Evolutionary conservation across 768 basidiomycete genomes (phyloP).

Genomic region (Naganishia randhawae): DNA sequence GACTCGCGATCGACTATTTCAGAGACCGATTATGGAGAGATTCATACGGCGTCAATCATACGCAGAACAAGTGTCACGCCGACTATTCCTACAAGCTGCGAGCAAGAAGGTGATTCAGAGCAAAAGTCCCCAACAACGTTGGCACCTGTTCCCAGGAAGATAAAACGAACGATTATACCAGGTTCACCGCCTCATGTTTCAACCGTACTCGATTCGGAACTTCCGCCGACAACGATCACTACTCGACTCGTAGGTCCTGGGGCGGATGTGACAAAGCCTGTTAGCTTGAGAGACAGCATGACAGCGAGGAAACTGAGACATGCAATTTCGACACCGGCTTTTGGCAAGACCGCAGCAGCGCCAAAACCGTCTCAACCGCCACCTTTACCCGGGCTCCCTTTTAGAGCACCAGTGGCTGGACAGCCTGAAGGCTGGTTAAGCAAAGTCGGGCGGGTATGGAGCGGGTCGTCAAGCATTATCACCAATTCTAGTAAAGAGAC

Average conservation of each 20-base stretch:
- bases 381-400: conserved; percentile 10
- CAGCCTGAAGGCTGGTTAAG: conserved; percentile 20
- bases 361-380: conserved; percentile 4
- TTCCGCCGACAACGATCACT: conserved; percentile 12
- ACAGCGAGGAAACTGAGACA: conserved; percentile 17
- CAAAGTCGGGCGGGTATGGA: conserved; percentile 28
- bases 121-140: neutral
- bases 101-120: neutral
- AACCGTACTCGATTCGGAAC: neutral
- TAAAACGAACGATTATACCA: conserved; percentile 14
- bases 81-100: neutral
- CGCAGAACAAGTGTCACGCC: conserved; percentile 17
- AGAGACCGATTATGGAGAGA: conserved; percentile 17
- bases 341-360: neutral
- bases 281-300: conserved; percentile 12
- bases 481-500: conserved; percentile 25
- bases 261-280: neutral
- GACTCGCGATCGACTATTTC: conserved; percentile 7
- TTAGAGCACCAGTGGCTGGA: neutral
- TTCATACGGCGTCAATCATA: conserved; percentile 3
- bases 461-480: conserved; percentile 22
- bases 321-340: conserved; percentile 26
- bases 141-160: neutral
- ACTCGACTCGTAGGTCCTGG: conserved; percentile 2
- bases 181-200: conserved; percentile 14